Base-by-base conservation (phyloP, 768 basidiomycete species). In the Lactarius vividus region DNA sequence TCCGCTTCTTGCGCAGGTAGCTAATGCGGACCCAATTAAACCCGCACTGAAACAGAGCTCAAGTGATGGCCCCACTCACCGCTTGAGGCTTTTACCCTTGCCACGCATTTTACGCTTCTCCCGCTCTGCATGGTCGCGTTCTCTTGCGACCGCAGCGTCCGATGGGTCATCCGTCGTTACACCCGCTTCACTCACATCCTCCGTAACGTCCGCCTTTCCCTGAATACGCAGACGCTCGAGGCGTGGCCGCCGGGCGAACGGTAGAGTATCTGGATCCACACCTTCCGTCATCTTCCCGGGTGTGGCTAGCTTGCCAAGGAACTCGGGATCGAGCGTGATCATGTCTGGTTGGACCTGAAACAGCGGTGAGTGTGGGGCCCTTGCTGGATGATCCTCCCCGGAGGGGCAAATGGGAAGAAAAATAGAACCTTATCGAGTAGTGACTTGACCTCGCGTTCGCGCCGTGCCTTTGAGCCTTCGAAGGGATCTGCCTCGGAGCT, bases 401-500 rank as follows among this genome's bases (percentile, higher is more conserved):
- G 61, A 35, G 37, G 46, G 20, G 69, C 77, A 9, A n/a, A 53
- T 23, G n/a, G 11, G 35, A 20, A 3, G 20, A 15, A 16, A 33
- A 49, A 62, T 37, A 18, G 60, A 26, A 89, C 89, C 83, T 96
- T 77, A 75, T 99, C 96, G 66, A 99, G 78, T 15, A 99, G 83
- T 53, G 82, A 84, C 74, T 91, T 88, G 72, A 98, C 94, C 76
- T 98, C 97, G 63, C 92, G 82, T 78, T 98, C 97, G 62, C 92
- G 82, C 64, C 94, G 78, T 26, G 90, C 82, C 68, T 85, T 88
- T 75, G 84, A 86, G 72, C 88, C 85, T 77, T 99, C 96, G 78
- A 91, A 98, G 3, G 96, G 94, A 84, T 99, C 96, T 0, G 94
- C 92, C 75, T 98, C 97, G 16, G 83, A 75, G 64, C 89, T 91